Percentiles rank a stretch among this genome's conserved stretches.
Conservation (phyloP, 2,329 filamentous ascomycete genomes). For the Talaromyces marneffei region DNA sequence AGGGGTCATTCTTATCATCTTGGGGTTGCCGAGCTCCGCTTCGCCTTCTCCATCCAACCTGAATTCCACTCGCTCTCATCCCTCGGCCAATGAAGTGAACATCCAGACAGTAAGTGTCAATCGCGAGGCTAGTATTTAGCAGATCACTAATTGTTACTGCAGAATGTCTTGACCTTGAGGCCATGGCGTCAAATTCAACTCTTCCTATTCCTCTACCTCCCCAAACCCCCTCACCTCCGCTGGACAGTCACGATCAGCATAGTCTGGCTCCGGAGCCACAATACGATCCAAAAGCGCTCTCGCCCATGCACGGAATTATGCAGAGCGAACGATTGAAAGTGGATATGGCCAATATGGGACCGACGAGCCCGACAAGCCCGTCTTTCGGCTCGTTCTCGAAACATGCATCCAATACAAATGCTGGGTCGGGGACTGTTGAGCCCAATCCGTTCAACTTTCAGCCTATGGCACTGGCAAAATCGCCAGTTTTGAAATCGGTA, state of each 20-base stretch:
- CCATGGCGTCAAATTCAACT: conserved; percentile 51
- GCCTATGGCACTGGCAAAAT: conserved; percentile 68
- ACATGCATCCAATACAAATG: conserved; percentile 20
- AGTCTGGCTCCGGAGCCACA: conserved; percentile 23
- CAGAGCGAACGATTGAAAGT: conserved; percentile 11
- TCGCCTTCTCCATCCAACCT: conserved; percentile 2
- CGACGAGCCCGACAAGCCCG: conserved; percentile 27
- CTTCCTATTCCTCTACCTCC: conserved; percentile 56
- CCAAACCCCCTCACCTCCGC: conserved; percentile 60
- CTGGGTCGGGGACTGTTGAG: conserved; percentile 27
- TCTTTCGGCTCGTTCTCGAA: conserved; percentile 31
- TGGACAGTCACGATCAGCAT: conserved; percentile 37
- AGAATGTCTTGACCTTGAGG: neutral
- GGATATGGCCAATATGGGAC: neutral
- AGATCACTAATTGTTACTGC: neutral
- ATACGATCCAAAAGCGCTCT: conserved; percentile 44
- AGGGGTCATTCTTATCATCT: neutral
- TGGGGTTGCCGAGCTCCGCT: conserved; percentile 2
- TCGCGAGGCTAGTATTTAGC: neutral
- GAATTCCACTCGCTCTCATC: neutral
- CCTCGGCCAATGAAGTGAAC: neutral
- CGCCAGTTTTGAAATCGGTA: conserved; percentile 68
- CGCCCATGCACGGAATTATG: conserved; percentile 39
- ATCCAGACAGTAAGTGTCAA: neutral
- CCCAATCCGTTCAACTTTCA: conserved; percentile 84